Conservation (phyloP, 768 basidiomycete species). For the Russula virescens region DNA sequence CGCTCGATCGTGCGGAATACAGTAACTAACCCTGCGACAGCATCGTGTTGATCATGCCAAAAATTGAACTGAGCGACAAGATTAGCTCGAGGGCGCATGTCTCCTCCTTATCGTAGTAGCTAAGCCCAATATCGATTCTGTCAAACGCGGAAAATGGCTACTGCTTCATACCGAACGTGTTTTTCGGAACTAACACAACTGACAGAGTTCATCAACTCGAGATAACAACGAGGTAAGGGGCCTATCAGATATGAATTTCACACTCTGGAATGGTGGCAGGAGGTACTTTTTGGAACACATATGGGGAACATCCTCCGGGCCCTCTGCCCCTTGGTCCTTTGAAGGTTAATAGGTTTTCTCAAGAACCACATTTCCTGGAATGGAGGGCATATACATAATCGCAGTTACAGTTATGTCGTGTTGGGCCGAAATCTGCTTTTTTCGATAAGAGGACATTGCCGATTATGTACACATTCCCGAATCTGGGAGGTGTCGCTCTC, state of each 20-base stretch:
- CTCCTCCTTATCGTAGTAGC: neutral
- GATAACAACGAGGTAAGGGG: neutral
- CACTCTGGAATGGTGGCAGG: neutral
- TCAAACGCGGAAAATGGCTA: constrained; percentile 9
- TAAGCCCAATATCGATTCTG: neutral
- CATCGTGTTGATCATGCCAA: constrained; percentile 14
- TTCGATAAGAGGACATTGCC: neutral
- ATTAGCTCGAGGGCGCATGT: neutral
- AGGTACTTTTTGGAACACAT: too few relatives aligned
- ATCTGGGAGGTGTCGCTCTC: neutral
- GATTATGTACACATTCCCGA: neutral
- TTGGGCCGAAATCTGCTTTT: neutral
- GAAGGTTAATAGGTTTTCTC: neutral
- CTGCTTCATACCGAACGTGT: neutral
- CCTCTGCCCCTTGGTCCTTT: neutral
- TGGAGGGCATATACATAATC: constrained; percentile 1
- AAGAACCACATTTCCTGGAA: neutral
- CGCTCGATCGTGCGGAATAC: neutral
- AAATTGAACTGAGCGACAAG: neutral
- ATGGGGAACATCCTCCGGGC: neutral
- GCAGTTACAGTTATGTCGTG: neutral
- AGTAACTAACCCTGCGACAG: neutral
- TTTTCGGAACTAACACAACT: too few relatives aligned
- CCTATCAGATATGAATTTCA: neutral
- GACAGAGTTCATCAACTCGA: neutral